Conservation (phyloP, 345 rosid species). For the Conringia planisiliqua region DNA sequence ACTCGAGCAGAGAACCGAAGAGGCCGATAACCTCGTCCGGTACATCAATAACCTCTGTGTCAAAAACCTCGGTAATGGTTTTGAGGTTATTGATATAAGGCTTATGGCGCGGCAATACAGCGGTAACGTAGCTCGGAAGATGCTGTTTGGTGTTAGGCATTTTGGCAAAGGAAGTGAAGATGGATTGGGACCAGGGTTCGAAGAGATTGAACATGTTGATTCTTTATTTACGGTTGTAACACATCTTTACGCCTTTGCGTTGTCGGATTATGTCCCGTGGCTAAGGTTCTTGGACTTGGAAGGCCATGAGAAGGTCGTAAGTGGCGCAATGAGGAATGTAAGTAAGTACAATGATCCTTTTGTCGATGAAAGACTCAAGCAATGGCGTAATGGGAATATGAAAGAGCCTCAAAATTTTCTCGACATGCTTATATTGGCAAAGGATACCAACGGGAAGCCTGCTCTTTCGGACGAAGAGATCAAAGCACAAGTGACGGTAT, state of each 20-base stretch:
- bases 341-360: conserved; percentile 50
- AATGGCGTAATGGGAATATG: conserved; percentile 33
- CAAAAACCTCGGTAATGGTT: not conserved
- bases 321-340: conserved; percentile 16
- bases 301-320: conserved; percentile 47
- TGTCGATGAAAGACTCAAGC: conserved; percentile 43
- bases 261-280: conserved; percentile 52
- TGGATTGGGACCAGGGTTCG: conserved; percentile 44
- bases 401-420: conserved; percentile 42
- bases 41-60: conserved; percentile 33
- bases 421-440: conserved; percentile 35
- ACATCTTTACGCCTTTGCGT: conserved; percentile 39
- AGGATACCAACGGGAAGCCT: conserved; percentile 33
- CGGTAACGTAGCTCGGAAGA: conserved; percentile 43
- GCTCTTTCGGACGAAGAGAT: conserved; percentile 46
- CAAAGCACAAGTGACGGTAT: conserved; percentile 46
- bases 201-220: conserved; percentile 45
- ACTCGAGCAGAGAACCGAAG: conserved; percentile 31
- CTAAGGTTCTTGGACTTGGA: conserved; percentile 45
- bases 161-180: conserved; percentile 37
- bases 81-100: conserved; percentile 32
- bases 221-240: conserved; percentile 40
- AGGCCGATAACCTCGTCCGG: conserved; percentile 42
- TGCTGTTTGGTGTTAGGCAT: conserved; percentile 40
- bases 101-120: conserved; percentile 36